A percentile compares a stretch with the other conserved stretches of the same genome.
phyloP scores from a whole-genome alignment of 352 stramenopile species.

The Pythium pyrilobum region DNA sequence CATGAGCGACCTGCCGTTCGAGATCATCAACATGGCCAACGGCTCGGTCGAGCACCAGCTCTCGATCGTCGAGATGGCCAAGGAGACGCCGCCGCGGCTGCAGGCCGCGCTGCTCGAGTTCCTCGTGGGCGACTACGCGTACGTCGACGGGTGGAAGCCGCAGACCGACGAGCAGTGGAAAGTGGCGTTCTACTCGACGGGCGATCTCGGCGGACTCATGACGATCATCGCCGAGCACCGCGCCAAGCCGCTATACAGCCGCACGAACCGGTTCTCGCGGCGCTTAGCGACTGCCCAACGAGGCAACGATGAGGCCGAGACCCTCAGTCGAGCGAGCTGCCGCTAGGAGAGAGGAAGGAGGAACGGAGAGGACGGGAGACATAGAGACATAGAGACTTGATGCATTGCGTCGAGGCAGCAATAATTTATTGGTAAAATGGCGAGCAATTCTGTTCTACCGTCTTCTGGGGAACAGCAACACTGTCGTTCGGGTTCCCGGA shows the following conservation, averaged over 20 bases:
- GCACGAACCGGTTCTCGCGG: conserved; percentile 21
- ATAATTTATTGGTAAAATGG: no score
- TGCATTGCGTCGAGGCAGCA: no score
- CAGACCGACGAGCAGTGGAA: conserved; percentile 17
- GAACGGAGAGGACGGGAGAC: no score
- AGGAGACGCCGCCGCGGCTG: conserved; percentile 19
- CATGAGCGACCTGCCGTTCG: conserved; percentile 18
- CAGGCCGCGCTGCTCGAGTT: conserved; percentile 23
- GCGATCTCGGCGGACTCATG: conserved; percentile 24
- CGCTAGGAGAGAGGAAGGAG: no score
- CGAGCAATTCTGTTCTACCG: no score
- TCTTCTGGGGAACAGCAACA: no score
- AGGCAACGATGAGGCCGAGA: background rate
- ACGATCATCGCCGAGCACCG: conserved; percentile 13
- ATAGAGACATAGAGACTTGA: no score
- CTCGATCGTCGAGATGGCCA: conserved; percentile 26
- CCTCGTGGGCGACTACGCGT: conserved; percentile 20
- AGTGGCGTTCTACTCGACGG: conserved; percentile 29
- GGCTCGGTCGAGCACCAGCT: conserved; percentile 20
- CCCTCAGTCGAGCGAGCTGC: conserved; percentile 1
- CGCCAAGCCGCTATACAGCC: conserved; percentile 15
- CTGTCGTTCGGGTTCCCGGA: no score
- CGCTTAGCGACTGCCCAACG: background rate
- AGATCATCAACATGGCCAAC: conserved; percentile 27
- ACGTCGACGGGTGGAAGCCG: conserved; percentile 15